Base-by-base conservation (phyloP, 768 basidiomycete species). In the Termitomyces titanicus region DNA sequence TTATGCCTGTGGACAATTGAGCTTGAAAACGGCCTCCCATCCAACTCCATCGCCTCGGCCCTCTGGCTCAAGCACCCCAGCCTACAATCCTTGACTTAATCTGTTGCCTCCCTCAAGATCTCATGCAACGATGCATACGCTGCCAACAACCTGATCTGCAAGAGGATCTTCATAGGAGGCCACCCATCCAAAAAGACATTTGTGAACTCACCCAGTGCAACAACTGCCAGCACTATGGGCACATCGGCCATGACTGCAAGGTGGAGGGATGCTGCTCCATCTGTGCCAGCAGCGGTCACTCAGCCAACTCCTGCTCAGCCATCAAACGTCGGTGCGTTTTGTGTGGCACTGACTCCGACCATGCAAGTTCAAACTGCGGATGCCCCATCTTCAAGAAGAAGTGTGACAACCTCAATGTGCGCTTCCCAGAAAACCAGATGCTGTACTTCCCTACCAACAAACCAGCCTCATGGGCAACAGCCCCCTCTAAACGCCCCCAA, bases 391-490 rank as follows among this genome's bases (percentile, higher is more conserved):
- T 52, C 38, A 43, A 18, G n/a, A 40, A 24, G 12, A 12, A 10
- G 3, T 44, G 48, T 29, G 18, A 22, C 2, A 47, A 43, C 33
- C 39, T 49, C n/a, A 25, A 49, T 3, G 17, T 25, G 10, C 9
- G 45, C 15, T 52, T 18, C 45, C 55, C 55, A 4, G 46, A 57
- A 22, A 57, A 57, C 40, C 39, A 5, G 3, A 52, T 57, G 45
- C 56, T 51, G 10, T 53, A 20, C 40, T 57, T 53, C 56, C 56
- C 55, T 10, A 52, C 50, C 8, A 44, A 45, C 1, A 51, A 57
- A 15, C 18, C 47, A 22, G 43, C 47, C 43, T 45, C 53, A 44
- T 53, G 48, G 31, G 40, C 13, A 2, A n/a, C 17, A 9, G 8
- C 20, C 9, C 29, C 29, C 3, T 9, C 29, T 4, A 3, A 29